phyloP scores from a whole-genome alignment of 352 stramenopile species.

The Phytophthora pistaciae region DNA sequence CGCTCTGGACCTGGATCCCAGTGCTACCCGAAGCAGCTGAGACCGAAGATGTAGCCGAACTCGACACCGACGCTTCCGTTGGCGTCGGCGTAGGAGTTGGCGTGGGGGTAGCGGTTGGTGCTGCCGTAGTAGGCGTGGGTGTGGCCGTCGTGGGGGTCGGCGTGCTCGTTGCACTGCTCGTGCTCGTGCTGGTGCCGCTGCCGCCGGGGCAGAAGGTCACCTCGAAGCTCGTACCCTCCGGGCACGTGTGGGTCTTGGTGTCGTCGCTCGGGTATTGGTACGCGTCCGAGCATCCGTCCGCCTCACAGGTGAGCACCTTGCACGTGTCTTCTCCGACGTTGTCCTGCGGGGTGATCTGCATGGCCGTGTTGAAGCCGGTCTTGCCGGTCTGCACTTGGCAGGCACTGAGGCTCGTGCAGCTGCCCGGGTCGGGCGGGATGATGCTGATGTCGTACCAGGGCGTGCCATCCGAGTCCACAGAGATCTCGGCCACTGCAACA shows the following conservation, averaged over 20 bases:
- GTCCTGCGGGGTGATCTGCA: constrained; percentile 59
- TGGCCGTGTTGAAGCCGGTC: constrained; percentile 67
- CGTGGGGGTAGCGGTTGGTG: constrained; percentile 26
- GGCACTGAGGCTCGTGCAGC: constrained; percentile 50
- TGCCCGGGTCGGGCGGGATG: constrained; percentile 51
- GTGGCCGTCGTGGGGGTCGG: constrained; percentile 30
- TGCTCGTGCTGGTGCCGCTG: constrained; percentile 43
- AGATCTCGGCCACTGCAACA: constrained; percentile 58
- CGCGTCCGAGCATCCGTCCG: constrained; percentile 61
- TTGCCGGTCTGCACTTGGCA: constrained; percentile 62
- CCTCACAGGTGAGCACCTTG: constrained; percentile 50
- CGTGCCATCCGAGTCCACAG: constrained; percentile 44
- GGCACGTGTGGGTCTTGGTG: constrained; percentile 69
- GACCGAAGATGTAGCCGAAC: constrained; percentile 14
- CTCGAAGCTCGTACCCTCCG: constrained; percentile 57
- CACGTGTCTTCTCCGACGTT: constrained; percentile 56
- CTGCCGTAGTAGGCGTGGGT: constrained; percentile 25
- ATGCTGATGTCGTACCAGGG: constrained; percentile 73
- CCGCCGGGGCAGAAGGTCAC: constrained; percentile 78
- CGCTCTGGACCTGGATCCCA: constrained; percentile 28
- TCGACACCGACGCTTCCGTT: constrained; percentile 34
- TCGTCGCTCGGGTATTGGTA: constrained; percentile 73
- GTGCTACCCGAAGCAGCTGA: constrained; percentile 8
- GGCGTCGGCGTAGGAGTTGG: constrained; percentile 33
- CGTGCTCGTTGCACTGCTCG: constrained; percentile 27